Evolutionary conservation across 2,329 filamentous ascomycete species (phyloP).

Genomic region (Cercospora zeae-maydis): DNA sequence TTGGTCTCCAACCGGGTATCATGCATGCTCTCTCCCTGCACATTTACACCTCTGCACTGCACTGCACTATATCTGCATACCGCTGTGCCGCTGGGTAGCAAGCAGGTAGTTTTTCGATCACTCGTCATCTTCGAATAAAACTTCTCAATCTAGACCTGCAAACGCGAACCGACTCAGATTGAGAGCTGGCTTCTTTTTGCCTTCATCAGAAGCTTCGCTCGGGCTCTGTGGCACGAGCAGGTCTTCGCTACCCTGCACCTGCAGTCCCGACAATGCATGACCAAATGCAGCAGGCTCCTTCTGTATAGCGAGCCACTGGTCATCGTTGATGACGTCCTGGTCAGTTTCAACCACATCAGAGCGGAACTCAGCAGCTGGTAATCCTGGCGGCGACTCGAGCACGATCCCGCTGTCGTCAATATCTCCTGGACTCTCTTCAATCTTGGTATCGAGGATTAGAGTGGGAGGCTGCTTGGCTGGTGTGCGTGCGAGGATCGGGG

Average conservation of each 20-base stretch:
- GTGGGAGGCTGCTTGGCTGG: background rate
- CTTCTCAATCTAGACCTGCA: constrained; percentile 17
- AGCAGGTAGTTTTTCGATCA: background rate
- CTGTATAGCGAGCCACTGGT: constrained; percentile 29
- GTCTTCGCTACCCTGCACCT: constrained; percentile 47
- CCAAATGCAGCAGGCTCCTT: constrained; percentile 15
- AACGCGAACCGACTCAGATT: constrained; percentile 42
- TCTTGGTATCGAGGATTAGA: background rate
- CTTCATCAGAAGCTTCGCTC: constrained; percentile 38
- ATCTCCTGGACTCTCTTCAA: constrained; percentile 1
- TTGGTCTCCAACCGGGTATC: background rate
- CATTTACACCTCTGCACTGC: background rate
- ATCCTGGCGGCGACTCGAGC: constrained; percentile 11
- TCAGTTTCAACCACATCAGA: constrained; percentile 22
- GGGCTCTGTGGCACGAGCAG: constrained; percentile 46
- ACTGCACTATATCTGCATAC: background rate
- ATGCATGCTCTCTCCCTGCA: background rate
- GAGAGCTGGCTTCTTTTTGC: constrained; percentile 37
- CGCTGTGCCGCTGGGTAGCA: background rate
- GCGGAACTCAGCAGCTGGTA: constrained; percentile 10
- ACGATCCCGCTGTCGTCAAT: constrained; percentile 19
- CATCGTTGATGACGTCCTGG: constrained; percentile 24
- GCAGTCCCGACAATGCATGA: constrained; percentile 20
- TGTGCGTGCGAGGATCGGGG: constrained; percentile 12
- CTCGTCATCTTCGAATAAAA: background rate